Evolutionary conservation across 768 basidiomycete species (phyloP).

Genomic region (Amanita rubescens): DNA sequence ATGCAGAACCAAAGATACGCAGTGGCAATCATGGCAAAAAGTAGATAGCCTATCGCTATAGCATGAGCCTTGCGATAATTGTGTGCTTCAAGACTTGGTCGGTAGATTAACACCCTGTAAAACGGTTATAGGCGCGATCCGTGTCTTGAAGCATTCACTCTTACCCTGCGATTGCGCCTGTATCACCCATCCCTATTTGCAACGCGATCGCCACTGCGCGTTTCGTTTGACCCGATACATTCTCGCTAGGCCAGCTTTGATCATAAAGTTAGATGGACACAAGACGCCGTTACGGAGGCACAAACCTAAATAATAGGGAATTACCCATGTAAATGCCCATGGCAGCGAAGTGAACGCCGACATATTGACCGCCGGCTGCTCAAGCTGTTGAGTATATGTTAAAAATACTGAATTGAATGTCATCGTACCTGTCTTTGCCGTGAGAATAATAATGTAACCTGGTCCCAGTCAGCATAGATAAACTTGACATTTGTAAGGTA

Average conservation of each 20-base stretch:
- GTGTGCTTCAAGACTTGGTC: slow-evolving; percentile 39
- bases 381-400: not conserved
- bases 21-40: slow-evolving; percentile 38
- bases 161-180: slow-evolving; percentile 49
- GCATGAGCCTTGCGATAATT: slow-evolving; percentile 49
- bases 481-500: not conserved
- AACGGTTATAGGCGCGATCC: not conserved
- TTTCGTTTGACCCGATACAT: slow-evolving; percentile 64
- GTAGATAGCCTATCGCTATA: slow-evolving; percentile 52
- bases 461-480: not conserved
- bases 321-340: slow-evolving; percentile 54
- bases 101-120: slow-evolving; percentile 44
- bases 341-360: slow-evolving; percentile 48
- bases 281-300: not conserved
- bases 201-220: slow-evolving; percentile 54
- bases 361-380: slow-evolving; percentile 46
- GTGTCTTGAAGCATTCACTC: slow-evolving; percentile 1
- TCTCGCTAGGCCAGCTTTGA: slow-evolving; percentile 54
- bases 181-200: slow-evolving; percentile 58
- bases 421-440: slow-evolving; percentile 31
- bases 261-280: not conserved
- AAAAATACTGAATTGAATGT: too few relatives aligned
- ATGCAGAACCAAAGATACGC: slow-evolving; percentile 41
- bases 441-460: slow-evolving; percentile 53
- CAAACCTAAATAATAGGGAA: slow-evolving; percentile 46